These are phyloP conservation scores for Barnettozyma wickerhamii DNA, from an alignment of 805 yeast species.

Conservation along the genomic window DNA sequence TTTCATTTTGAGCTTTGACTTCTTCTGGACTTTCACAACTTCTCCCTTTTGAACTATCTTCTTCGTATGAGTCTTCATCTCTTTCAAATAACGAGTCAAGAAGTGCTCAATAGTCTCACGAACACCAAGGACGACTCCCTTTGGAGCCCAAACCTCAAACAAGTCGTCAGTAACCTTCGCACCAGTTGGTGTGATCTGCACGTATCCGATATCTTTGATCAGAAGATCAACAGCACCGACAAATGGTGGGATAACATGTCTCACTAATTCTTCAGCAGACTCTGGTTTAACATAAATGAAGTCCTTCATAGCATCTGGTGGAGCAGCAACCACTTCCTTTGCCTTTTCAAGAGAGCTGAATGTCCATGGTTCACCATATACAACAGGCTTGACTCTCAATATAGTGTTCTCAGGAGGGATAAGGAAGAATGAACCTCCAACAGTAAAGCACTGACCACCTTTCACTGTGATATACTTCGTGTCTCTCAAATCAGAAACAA, in stretches of 20 bases:
- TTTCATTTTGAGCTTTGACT: conserved; percentile 18
- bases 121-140: conserved; percentile 47
- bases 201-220: conserved; percentile 57
- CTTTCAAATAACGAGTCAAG: conserved; percentile 26
- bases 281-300: conserved; percentile 26
- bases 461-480: conserved; percentile 32
- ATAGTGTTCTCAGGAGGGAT: conserved; percentile 49
- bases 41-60: conserved; percentile 14
- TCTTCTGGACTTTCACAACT: conserved; percentile 8
- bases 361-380: conserved; percentile 31
- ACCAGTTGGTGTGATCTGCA: conserved; percentile 60
- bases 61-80: conserved; percentile 28
- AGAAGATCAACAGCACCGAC: conserved; percentile 63
- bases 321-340: conserved; percentile 23
- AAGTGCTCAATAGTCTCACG: conserved; percentile 48
- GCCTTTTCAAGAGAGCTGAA: conserved; percentile 32
- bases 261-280: conserved; percentile 30
- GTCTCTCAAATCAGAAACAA: conserved; percentile 27
- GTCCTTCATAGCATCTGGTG: conserved; percentile 25
- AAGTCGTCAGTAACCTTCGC: conserved; percentile 29
- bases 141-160: conserved; percentile 51
- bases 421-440: conserved; percentile 61
- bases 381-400: conserved; percentile 42
- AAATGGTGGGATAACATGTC: conserved; percentile 67
- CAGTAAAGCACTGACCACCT: conserved; percentile 42